Evolutionary conservation across 805 yeast genomes (phyloP), one percentile per base, ranked within the genome.

Genomic region (Candida vartiovaarae): DNA sequence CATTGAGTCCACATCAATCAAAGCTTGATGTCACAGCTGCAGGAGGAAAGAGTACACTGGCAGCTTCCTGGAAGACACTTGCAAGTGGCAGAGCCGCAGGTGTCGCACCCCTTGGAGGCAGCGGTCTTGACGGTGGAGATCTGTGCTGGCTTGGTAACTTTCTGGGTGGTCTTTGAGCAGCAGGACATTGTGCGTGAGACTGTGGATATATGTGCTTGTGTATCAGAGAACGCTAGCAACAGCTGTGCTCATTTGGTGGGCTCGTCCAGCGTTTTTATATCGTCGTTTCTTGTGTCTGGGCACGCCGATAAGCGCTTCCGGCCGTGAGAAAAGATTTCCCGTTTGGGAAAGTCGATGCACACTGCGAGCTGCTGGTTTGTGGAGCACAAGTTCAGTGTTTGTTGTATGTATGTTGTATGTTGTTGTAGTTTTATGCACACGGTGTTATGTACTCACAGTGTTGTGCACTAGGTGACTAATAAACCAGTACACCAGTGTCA

Each of bases 41-140:
- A 57, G 6, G 50, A 46, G 20, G 34, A 37, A n/a, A 55, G 47
- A 11, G 53, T 30, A 42, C 62, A 57, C 41, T 55, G 49, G 47
- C 62, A 57, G 28, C 43, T 34, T 36, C 51, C 57, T 34, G 50
- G 54, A 20, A 53, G 53, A 49, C 62, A 57, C 41, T 52, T 57
- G 41, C 62, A 57, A 28, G 55, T 36, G 10, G 59, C 38, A 36
- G 52, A 45, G 6, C 59, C 59, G 42, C 61, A 56, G 29, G 50
- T 43, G 4, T 46, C 37, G 41, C 58, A 54, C 27, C 51, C 52
- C 36, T 43, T 43, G n/a, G 48, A 44, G 27, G 57, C 57, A 37
- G 59, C 57, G 32, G 60, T 54, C 44, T 49, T 46, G 34, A 44
- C 44, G n/a, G 46, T 26, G 29, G 43, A 39, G 45, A 57, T 49